Conservation (phyloP, 2,329 filamentous ascomycete genomes). For the Talaromyces atroroseus region DNA sequence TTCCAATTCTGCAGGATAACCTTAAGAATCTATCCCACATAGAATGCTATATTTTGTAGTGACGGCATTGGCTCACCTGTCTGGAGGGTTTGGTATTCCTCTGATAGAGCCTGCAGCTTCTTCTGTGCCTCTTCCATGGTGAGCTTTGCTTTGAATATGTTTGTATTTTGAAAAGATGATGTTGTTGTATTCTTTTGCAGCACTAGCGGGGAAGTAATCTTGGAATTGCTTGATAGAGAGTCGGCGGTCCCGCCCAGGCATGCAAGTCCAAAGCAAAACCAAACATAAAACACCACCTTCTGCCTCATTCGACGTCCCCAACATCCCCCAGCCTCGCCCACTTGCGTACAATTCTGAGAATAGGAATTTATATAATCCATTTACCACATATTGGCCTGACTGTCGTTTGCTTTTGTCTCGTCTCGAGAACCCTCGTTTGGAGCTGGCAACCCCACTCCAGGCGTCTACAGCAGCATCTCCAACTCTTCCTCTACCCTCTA, state of each 20-base stretch:
- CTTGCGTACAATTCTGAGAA: not conserved
- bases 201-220: constrained; percentile 13
- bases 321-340: not conserved
- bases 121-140: constrained; percentile 69
- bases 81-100: constrained; percentile 83
- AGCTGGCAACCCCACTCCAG: constrained; percentile 13
- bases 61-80: constrained; percentile 53
- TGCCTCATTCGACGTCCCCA: not conserved
- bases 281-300: constrained; percentile 7
- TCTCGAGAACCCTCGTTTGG: not conserved
- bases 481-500: not conserved
- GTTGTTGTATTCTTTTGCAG: not conserved
- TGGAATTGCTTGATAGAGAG: not conserved
- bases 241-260: not conserved
- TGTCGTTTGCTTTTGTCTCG: not conserved
- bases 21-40: not conserved
- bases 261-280: not conserved
- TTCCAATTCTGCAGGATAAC: constrained; percentile 62
- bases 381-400: not conserved
- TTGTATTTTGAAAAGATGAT: not conserved
- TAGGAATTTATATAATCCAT: not conserved
- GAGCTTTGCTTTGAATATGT: not conserved
- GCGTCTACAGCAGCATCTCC: constrained; percentile 1
- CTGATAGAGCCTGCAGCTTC: constrained; percentile 73
- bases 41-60: not conserved